Conservation (phyloP, 176 grass and related monocot species). For the Triticum urartu region DNA sequence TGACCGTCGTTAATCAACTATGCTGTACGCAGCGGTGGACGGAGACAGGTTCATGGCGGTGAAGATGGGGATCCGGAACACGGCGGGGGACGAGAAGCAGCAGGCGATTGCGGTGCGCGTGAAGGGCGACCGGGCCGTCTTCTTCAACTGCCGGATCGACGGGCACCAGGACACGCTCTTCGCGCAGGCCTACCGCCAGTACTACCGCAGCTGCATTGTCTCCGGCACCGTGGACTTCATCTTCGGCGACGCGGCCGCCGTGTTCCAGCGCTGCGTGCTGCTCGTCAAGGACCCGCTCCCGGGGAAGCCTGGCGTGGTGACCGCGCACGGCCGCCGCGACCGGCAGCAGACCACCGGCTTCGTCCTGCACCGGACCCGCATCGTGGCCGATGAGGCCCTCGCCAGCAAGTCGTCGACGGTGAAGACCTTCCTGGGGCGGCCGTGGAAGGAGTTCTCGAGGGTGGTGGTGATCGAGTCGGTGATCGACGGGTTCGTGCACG, state of each 20-base stretch:
- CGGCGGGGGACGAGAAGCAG: conserved; percentile 62
- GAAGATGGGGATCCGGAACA: conserved; percentile 66
- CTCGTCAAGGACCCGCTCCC: conserved; percentile 52
- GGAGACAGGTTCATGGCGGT: conserved; percentile 72
- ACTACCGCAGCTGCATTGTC: conserved; percentile 85
- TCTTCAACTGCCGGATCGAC: conserved; percentile 83
- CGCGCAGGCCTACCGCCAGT: conserved; percentile 82
- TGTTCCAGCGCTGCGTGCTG: conserved; percentile 85
- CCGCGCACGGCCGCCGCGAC: conserved; percentile 69
- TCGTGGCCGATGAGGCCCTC: conserved; percentile 52
- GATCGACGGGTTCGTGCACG: conserved; percentile 61
- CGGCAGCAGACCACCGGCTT: conserved; percentile 80
- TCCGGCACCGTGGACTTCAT: conserved; percentile 88
- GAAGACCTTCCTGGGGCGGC: conserved; percentile 62
- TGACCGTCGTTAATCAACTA: background rate
- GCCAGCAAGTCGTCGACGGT: background rate
- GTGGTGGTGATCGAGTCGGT: conserved; percentile 69
- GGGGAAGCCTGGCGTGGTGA: conserved; percentile 57
- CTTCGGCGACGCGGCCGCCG: conserved; percentile 73
- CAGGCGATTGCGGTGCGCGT: conserved; percentile 84
- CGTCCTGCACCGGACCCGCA: conserved; percentile 63
- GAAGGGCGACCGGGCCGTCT: conserved; percentile 58
- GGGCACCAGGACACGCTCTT: conserved; percentile 90
- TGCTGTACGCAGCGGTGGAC: conserved; percentile 43
- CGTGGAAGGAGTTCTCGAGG: conserved; percentile 73